A percentile compares a stretch with the other conserved stretches of the same genome.
Conservation (phyloP, 1,284 basidiomycete species). For the Boletus calvinii region DNA sequence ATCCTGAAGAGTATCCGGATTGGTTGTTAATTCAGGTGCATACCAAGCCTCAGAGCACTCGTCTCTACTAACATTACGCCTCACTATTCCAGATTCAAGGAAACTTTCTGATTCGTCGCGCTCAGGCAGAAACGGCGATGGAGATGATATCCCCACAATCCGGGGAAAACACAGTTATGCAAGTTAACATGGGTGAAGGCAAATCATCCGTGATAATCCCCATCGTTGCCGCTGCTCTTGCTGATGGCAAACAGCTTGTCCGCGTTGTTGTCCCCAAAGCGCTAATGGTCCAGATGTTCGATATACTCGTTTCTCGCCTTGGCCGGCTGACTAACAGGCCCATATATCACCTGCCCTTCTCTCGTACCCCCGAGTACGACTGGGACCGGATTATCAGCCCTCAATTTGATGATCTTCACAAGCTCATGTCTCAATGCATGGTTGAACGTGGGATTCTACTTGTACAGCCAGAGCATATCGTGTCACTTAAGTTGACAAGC, state of each 20-base stretch:
- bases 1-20: conserved; percentile 27
- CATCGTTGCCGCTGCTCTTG: conserved; percentile 39
- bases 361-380: conserved; percentile 23
- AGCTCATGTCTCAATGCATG: background rate
- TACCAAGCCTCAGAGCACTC: rapidly evolving
- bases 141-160: conserved; percentile 40
- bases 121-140: conserved; percentile 40
- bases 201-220: conserved; percentile 57
- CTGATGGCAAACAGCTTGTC: conserved; percentile 43
- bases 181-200: conserved; percentile 50
- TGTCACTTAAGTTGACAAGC: background rate
- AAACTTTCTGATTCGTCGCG: conserved; percentile 37
- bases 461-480: conserved; percentile 1
- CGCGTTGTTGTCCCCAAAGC: conserved; percentile 50
- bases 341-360: conserved; percentile 49
- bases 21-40: conserved; percentile 47
- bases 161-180: background rate
- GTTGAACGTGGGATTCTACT: background rate
- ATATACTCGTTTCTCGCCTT: conserved; percentile 43
- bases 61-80: background rate
- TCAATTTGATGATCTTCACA: background rate
- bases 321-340: conserved; percentile 43
- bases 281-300: conserved; percentile 44
- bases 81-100: conserved; percentile 37
- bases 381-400: background rate